These are phyloP conservation scores for Epichloe typhina DNA, from an alignment of 2,329 filamentous ascomycete genomes.

Conservation along the genomic window DNA sequence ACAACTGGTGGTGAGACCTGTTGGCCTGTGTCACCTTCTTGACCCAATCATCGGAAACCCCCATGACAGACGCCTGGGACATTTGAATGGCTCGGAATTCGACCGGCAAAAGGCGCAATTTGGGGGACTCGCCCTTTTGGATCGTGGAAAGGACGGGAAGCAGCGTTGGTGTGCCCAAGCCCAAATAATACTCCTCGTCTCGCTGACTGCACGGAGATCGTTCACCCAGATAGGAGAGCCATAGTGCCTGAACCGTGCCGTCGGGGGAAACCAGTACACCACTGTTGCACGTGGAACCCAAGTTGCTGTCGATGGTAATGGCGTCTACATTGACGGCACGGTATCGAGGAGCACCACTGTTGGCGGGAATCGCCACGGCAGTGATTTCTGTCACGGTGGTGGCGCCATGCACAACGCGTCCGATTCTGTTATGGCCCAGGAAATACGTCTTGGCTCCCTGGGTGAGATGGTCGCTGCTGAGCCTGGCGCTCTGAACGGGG, in stretches of 20 bases:
- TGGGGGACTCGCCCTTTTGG: conserved; percentile 58
- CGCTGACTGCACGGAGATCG: conserved; percentile 64
- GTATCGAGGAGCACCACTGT: conserved; percentile 81
- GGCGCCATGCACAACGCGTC: conserved; percentile 82
- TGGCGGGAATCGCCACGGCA: conserved; percentile 90
- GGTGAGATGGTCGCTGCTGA: conserved; percentile 70
- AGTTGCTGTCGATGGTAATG: conserved; percentile 87
- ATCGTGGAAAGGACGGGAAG: conserved; percentile 83
- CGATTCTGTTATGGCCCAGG: conserved; percentile 95
- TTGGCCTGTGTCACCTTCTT: conserved; percentile 79
- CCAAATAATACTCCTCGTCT: conserved; percentile 93
- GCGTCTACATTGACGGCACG: conserved; percentile 92
- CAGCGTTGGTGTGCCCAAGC: conserved; percentile 75
- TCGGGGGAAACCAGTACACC: conserved; percentile 84
- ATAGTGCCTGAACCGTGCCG: conserved; percentile 85
- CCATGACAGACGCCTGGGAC: conserved; percentile 95
- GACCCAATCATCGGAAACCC: conserved; percentile 96
- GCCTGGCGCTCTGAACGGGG: conserved; percentile 75
- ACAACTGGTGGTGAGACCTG: conserved; percentile 85
- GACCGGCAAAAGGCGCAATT: conserved; percentile 80
- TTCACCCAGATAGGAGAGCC: conserved; percentile 94
- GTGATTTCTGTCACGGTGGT: conserved; percentile 96
- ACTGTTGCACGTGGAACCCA: conserved; percentile 84
- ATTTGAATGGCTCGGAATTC: conserved; percentile 94
- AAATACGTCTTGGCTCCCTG: conserved; percentile 94